Percentiles rank a stretch among this genome's conserved stretches.
These are phyloP conservation scores for Prunella vulgaris DNA, from an alignment of 257 asterid species.

Conservation along the genomic window DNA sequence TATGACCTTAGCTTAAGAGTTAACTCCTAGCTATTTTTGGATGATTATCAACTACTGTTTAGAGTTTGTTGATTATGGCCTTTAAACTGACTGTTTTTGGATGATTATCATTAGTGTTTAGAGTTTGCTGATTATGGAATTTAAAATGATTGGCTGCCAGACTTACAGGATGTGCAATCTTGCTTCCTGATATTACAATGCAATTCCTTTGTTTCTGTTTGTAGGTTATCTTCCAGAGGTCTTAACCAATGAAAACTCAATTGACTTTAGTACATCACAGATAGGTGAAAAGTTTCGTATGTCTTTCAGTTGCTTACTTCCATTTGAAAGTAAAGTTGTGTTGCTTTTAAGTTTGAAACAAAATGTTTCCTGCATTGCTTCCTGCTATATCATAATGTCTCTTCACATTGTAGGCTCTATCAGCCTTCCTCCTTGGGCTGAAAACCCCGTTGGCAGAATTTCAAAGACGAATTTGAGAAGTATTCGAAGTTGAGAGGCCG, in stretches of 20 bases:
- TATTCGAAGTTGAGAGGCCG: too few species aligned
- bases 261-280: conserved; percentile 86
- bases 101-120: too few species aligned
- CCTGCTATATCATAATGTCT: conserved; percentile 15
- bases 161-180: conserved; percentile 18
- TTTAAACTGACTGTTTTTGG: too few species aligned
- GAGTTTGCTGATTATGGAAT: not conserved
- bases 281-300: conserved; percentile 88
- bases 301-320: conserved; percentile 24
- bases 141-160: conserved; percentile 11
- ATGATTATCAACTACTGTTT: too few species aligned
- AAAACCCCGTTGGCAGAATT: conserved; percentile 82
- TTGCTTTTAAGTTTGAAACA: not conserved
- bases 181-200: conserved; percentile 12
- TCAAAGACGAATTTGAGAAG: too few species aligned
- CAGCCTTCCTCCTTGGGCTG: conserved; percentile 93
- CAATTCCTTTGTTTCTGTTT: conserved; percentile 12
- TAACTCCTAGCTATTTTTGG: too few species aligned
- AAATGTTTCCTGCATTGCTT: conserved; percentile 17
- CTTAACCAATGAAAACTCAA: conserved; percentile 68
- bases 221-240: conserved; percentile 84
- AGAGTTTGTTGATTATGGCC: too few species aligned
- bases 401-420: conserved; percentile 52
- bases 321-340: conserved; percentile 13
- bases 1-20: too few species aligned